A percentile compares a stretch with the other conserved stretches of the same genome.
These are phyloP conservation scores for Cystoderma amianthinum DNA, from an alignment of 768 basidiomycete genomes.

Conservation along the genomic window DNA sequence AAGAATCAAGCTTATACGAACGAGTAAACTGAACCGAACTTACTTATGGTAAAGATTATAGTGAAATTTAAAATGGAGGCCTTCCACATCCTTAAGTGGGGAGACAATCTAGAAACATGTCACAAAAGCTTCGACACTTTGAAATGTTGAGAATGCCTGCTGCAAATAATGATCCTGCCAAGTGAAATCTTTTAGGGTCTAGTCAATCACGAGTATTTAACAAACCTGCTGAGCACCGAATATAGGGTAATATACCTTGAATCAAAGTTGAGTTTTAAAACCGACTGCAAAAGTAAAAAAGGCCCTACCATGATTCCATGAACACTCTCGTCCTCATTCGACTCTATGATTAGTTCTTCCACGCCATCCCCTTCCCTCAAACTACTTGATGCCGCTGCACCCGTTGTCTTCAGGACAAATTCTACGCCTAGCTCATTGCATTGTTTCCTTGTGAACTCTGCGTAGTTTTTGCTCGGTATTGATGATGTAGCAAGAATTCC, in stretches of 20 bases:
- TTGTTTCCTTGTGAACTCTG: conserved; percentile 88
- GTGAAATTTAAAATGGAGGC: conserved; percentile 93
- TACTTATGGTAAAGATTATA: conserved; percentile 95
- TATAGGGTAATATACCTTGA: conserved; percentile 92
- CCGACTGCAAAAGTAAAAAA: background rate
- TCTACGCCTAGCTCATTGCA: conserved; percentile 85
- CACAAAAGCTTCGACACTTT: background rate
- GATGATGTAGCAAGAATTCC: conserved; percentile 87
- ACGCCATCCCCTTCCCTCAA: conserved; percentile 80
- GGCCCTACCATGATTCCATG: conserved; percentile 89
- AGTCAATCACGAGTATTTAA: conserved; percentile 6
- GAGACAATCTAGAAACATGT: conserved; percentile 65
- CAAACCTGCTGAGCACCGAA: conserved; percentile 84
- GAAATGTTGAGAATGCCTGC: conserved; percentile 43
- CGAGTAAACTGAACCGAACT: too few species aligned
- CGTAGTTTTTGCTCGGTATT: conserved; percentile 74
- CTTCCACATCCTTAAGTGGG: conserved; percentile 96
- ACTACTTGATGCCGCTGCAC: conserved; percentile 49
- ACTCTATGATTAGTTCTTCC: conserved; percentile 93
- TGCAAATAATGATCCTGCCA: conserved; percentile 92
- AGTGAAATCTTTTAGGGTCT: conserved; percentile 1
- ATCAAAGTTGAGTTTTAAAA: background rate
- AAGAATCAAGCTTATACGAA: background rate
- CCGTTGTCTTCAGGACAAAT: conserved; percentile 73
- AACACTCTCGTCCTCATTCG: conserved; percentile 79